Conservation (phyloP, 108 stramenopile genomes). For the Nitzschia sp. region DNA sequence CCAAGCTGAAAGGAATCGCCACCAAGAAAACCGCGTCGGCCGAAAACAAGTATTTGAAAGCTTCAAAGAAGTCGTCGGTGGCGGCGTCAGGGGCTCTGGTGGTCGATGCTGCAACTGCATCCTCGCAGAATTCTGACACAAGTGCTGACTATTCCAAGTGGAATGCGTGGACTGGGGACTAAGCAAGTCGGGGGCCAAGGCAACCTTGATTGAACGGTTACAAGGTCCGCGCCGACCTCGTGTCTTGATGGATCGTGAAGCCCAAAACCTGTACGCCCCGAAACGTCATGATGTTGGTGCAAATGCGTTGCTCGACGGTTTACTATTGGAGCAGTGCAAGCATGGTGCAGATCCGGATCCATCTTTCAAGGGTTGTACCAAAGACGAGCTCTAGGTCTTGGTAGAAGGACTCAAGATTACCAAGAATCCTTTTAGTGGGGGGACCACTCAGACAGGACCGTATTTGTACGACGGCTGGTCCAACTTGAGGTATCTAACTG, state of each 20-base stretch:
- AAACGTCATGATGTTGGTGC: conserved; percentile 36
- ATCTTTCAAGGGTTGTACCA: conserved; percentile 21
- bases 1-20: neutral
- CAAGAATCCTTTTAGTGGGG: conserved; percentile 58
- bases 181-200: neutral
- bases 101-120: no score
- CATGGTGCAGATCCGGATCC: neutral
- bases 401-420: conserved; percentile 56
- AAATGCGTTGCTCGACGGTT: conserved; percentile 55
- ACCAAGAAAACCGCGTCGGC: conserved; percentile 52
- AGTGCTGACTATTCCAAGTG: neutral
- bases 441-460: conserved; percentile 8
- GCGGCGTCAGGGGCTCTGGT: no score
- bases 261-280: conserved; percentile 49
- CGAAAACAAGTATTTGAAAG: neutral
- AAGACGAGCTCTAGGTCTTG: conserved; percentile 55
- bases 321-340: conserved; percentile 33
- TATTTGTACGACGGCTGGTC: conserved; percentile 15
- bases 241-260: conserved; percentile 19
- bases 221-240: conserved; percentile 56
- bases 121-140: no score
- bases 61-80: no score
- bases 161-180: neutral
- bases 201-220: conserved; percentile 21
- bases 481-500: neutral